Percentiles rank a stretch among this genome's conserved stretches.
phyloP scores from a whole-genome alignment of 768 basidiomycete genomes.

The Hysterangium stoloniferum region DNA sequence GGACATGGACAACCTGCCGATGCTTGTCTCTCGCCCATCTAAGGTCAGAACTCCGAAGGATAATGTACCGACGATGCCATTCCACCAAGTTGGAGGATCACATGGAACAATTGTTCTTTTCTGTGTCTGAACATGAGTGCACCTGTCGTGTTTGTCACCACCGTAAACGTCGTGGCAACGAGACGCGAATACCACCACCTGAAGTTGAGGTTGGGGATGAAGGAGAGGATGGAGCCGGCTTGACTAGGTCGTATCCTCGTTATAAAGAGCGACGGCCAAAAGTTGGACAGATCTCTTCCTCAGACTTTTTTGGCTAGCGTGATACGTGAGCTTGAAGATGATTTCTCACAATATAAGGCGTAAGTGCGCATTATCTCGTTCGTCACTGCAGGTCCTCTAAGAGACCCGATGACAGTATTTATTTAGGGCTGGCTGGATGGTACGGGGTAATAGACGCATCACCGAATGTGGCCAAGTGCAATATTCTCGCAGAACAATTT shows the following conservation, averaged over 20 bases:
- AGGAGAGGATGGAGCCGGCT: constrained; percentile 28
- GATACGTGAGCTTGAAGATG: constrained; percentile 84
- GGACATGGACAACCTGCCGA: neutral
- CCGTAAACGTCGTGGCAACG: constrained; percentile 18
- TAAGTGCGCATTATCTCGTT: constrained; percentile 30
- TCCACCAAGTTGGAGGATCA: constrained; percentile 77
- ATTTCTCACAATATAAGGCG: constrained; percentile 94
- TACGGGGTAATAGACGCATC: constrained; percentile 86
- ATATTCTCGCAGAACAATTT: constrained; percentile 81
- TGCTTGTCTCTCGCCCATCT: constrained; percentile 12
- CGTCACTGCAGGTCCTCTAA: constrained; percentile 1
- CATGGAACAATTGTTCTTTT: constrained; percentile 76
- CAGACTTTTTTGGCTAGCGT: constrained; percentile 84
- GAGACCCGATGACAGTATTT: constrained; percentile 72
- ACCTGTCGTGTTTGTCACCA: constrained; percentile 64
- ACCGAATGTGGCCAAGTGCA: constrained; percentile 72
- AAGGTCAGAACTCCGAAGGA: constrained; percentile 5
- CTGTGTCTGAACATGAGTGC: constrained; percentile 61
- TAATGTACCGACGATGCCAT: constrained; percentile 37
- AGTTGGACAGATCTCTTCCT: constrained; percentile 51
- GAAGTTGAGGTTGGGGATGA: constrained; percentile 44
- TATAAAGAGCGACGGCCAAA: neutral
- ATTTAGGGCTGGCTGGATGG: constrained; percentile 84
- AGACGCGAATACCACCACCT: constrained; percentile 22
- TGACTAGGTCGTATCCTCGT: constrained; percentile 2